phyloP scores from a whole-genome alignment of 2,329 filamentous ascomycete genomes.

The Aspergillus neoniger region DNA sequence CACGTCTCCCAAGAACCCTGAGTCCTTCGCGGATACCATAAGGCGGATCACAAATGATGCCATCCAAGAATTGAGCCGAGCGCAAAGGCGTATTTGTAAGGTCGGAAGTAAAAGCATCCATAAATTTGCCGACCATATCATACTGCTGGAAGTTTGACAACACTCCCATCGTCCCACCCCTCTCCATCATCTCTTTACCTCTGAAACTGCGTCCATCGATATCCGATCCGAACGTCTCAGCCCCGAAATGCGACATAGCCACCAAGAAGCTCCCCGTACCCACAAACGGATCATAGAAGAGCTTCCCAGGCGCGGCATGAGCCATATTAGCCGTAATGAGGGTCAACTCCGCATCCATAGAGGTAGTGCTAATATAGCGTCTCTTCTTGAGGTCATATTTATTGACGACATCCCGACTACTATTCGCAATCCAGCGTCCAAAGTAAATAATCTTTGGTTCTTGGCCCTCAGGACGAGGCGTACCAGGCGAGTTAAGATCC shows the following conservation, averaged over 20 bases:
- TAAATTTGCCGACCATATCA: slow-evolving; percentile 62
- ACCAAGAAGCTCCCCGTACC: slow-evolving; percentile 92
- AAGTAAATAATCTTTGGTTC: slow-evolving; percentile 67
- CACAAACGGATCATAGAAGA: slow-evolving; percentile 94
- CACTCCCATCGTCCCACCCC: slow-evolving; percentile 48
- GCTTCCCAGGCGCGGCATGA: slow-evolving; percentile 74
- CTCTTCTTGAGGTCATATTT: slow-evolving; percentile 91
- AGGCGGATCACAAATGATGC: slow-evolving; percentile 91
- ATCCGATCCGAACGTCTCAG: slow-evolving; percentile 80
- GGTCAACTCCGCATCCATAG: slow-evolving; percentile 93
- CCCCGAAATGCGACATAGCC: slow-evolving; percentile 87
- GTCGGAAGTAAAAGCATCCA: slow-evolving; percentile 82
- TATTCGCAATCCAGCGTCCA: slow-evolving; percentile 68
- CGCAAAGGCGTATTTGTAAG: slow-evolving; percentile 82
- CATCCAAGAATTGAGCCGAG: slow-evolving; percentile 68
- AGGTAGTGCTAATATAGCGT: slow-evolving; percentile 90
- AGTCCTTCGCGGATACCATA: slow-evolving; percentile 93
- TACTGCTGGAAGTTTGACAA: slow-evolving; percentile 85
- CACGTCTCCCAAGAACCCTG: slow-evolving; percentile 77
- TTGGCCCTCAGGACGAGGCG: slow-evolving; percentile 45
- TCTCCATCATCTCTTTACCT: slow-evolving; percentile 58
- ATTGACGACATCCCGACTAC: slow-evolving; percentile 66
- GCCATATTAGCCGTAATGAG: slow-evolving; percentile 91
- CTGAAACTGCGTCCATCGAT: slow-evolving; percentile 90
- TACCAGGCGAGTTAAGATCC: slow-evolving; percentile 31